Conservation (phyloP, 2,329 filamentous ascomycete genomes). For the Beauveria varroae region DNA sequence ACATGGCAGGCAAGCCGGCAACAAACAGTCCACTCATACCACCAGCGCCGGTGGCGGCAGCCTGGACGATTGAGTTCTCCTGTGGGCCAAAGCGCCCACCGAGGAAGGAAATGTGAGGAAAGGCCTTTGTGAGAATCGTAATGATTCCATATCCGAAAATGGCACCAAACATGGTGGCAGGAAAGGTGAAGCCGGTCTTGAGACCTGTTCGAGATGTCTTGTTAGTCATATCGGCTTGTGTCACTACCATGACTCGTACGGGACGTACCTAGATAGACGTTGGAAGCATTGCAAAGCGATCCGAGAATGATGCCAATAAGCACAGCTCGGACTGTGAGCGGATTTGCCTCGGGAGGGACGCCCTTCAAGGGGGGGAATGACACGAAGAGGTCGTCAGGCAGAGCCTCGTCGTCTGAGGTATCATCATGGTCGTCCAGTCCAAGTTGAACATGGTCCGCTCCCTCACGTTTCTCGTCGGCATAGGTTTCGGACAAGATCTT, state of each 20-base stretch:
- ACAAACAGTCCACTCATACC: constrained; percentile 51
- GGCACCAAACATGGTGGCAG: constrained; percentile 41
- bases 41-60: constrained; percentile 51
- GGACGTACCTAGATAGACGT: constrained; percentile 48
- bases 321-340: constrained; percentile 49
- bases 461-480: not conserved
- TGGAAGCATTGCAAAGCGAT: constrained; percentile 53
- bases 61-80: constrained; percentile 56
- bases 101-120: constrained; percentile 42
- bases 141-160: constrained; percentile 54
- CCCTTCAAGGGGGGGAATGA: constrained; percentile 35
- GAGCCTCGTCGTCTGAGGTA: constrained; percentile 20
- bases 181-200: constrained; percentile 45
- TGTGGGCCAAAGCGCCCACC: constrained; percentile 50
- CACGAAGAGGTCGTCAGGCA: constrained; percentile 22
- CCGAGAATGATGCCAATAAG: constrained; percentile 48
- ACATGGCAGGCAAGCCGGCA: constrained; percentile 52
- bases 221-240: not conserved
- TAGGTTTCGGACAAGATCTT: not conserved
- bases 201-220: constrained; percentile 27
- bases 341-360: constrained; percentile 35
- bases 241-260: not conserved
- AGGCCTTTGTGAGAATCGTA: constrained; percentile 41
- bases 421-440: constrained; percentile 19
- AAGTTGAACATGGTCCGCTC: not conserved